Evolutionary conservation across 2,329 filamentous ascomycete genomes (phyloP).

Genomic region (Huntiella moniliformis): DNA sequence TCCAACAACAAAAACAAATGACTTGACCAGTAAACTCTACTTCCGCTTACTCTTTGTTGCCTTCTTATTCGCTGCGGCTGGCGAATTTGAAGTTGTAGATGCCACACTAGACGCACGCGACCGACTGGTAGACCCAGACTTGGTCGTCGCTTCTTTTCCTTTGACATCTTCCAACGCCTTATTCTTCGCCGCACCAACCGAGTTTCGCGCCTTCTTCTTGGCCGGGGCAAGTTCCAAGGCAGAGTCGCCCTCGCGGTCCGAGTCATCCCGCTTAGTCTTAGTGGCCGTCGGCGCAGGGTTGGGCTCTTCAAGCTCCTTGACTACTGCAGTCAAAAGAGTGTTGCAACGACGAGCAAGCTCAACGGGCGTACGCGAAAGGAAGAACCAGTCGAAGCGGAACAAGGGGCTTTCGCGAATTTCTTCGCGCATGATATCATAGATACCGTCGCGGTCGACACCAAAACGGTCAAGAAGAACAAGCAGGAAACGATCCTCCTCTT

Average conservation of each 20-base stretch:
- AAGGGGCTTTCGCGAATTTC: slow-evolving; percentile 87
- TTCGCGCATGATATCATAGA: slow-evolving; percentile 91
- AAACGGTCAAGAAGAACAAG: slow-evolving; percentile 84
- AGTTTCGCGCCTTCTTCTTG: slow-evolving; percentile 73
- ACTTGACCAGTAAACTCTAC: slow-evolving; percentile 14
- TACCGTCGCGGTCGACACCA: slow-evolving; percentile 73
- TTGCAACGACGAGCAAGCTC: slow-evolving; percentile 87
- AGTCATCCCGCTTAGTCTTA: slow-evolving; percentile 57
- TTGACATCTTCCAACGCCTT: slow-evolving; percentile 86
- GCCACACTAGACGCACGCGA: slow-evolving; percentile 79
- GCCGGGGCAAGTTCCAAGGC: slow-evolving; percentile 64
- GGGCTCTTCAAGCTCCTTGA: slow-evolving; percentile 72
- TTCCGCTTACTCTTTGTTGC: slow-evolving; percentile 35
- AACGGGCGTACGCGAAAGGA: slow-evolving; percentile 79
- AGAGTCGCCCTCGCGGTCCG: slow-evolving; percentile 68
- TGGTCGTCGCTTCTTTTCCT: slow-evolving; percentile 40
- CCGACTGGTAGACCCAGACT: slow-evolving; percentile 54
- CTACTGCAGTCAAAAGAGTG: slow-evolving; percentile 82
- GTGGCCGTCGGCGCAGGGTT: slow-evolving; percentile 21
- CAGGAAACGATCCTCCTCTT: slow-evolving; percentile 92
- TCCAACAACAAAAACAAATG: not conserved
- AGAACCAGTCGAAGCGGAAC: slow-evolving; percentile 99
- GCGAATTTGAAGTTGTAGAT: slow-evolving; percentile 43
- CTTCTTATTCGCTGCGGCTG: slow-evolving; percentile 18
- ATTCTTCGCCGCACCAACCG: slow-evolving; percentile 38